Percentiles rank a stretch among this genome's conserved stretches.
Evolutionary conservation across 345 rosid genomes (phyloP).

Genomic region (Rhodamnia argentea): DNA sequence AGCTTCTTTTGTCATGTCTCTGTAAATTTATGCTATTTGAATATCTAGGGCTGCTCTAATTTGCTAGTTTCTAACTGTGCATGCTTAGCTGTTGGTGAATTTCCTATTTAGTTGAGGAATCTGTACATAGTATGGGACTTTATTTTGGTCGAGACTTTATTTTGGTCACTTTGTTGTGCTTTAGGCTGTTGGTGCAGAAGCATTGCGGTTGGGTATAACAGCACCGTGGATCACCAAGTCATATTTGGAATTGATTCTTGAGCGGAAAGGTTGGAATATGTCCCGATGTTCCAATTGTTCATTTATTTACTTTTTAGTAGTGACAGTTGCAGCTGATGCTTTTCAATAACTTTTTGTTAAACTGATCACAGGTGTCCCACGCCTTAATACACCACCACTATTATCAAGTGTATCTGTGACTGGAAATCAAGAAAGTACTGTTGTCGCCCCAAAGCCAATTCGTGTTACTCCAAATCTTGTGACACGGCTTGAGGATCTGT

Average conservation of each 20-base stretch:
- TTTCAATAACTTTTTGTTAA: background rate
- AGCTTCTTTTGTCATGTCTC: background rate
- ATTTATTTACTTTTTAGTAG: background rate
- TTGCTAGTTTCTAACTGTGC: background rate
- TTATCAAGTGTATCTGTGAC: conserved; percentile 32
- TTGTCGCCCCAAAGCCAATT: conserved; percentile 90
- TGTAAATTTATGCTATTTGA: background rate
- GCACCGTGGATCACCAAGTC: conserved; percentile 98
- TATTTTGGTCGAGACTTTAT: background rate
- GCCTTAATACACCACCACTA: conserved; percentile 88
- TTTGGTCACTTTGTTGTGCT: background rate
- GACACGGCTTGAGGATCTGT: conserved; percentile 78
- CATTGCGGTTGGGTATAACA: conserved; percentile 55
- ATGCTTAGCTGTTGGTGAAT: background rate
- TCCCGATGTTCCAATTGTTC: conserved; percentile 3
- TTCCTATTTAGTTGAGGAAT: background rate
- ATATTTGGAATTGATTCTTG: conserved; percentile 91
- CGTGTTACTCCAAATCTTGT: conserved; percentile 69
- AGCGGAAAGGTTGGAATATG: conserved; percentile 60
- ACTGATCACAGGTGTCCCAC: conserved; percentile 76
- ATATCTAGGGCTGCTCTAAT: background rate
- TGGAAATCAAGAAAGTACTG: conserved; percentile 53
- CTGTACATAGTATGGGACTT: background rate
- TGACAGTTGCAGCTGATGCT: background rate
- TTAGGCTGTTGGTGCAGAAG: conserved; percentile 95